Percentiles rank a stretch among this genome's conserved stretches.
Evolutionary conservation across 352 stramenopile genomes (phyloP).

Genomic region (Phytophthora melonis): DNA sequence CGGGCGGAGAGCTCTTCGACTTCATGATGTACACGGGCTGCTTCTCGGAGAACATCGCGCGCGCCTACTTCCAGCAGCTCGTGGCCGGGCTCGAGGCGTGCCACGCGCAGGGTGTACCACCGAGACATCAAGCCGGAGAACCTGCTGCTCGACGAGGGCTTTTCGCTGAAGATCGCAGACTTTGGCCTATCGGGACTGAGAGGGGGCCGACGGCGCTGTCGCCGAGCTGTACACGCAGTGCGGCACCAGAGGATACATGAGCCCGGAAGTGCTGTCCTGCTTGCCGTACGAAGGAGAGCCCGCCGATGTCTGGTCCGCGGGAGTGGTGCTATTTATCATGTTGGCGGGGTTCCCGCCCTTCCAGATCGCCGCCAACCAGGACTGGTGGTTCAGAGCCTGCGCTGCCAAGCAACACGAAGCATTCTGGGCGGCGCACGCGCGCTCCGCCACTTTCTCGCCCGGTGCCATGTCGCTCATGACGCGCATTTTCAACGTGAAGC

Average conservation of each 20-base stretch:
- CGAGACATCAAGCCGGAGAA: constrained; percentile 96
- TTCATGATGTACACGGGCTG: constrained; percentile 95
- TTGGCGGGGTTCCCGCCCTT: constrained; percentile 93
- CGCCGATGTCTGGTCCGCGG: constrained; percentile 92
- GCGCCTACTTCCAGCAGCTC: constrained; percentile 91
- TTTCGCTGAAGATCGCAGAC: constrained; percentile 94
- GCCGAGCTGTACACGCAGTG: constrained; percentile 89
- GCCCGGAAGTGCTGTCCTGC: constrained; percentile 90
- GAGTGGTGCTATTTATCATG: constrained; percentile 95
- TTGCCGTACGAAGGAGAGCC: constrained; percentile 87
- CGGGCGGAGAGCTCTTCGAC: constrained; percentile 91
- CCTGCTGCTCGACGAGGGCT: constrained; percentile 87
- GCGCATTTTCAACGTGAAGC: constrained; percentile 76
- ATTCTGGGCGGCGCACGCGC: constrained; percentile 81
- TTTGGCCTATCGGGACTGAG: constrained; percentile 95
- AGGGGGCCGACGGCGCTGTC: constrained; percentile 62
- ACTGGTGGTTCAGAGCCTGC: constrained; percentile 92
- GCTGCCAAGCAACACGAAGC: constrained; percentile 77
- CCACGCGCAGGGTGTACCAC: constrained; percentile 89
- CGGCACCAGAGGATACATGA: constrained; percentile 94
- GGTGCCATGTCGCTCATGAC: constrained; percentile 79
- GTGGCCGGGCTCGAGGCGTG: constrained; percentile 82
- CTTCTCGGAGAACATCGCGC: constrained; percentile 88
- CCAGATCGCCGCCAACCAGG: constrained; percentile 86
- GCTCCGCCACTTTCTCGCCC: constrained; percentile 76